A percentile compares a stretch with the other conserved stretches of the same genome.
Evolutionary conservation across 768 basidiomycete genomes (phyloP).

Genomic region (Dacryopinax spathularia): DNA sequence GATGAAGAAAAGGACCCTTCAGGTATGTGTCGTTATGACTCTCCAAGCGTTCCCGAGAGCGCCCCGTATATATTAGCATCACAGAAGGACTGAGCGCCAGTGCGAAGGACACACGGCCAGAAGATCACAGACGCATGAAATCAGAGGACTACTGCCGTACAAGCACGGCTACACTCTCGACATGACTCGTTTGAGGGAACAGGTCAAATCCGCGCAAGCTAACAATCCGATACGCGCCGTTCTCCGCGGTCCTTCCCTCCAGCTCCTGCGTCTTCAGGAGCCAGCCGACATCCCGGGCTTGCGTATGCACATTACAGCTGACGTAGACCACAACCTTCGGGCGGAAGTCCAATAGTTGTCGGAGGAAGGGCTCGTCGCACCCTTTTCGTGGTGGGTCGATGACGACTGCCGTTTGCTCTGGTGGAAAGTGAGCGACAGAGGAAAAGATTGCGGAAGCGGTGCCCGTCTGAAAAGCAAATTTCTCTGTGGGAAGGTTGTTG

Average conservation of each 20-base stretch:
- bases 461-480: constrained; percentile 55
- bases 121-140: too few species aligned
- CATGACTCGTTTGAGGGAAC: constrained; percentile 93
- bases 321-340: constrained; percentile 69
- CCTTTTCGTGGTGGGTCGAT: constrained; percentile 94
- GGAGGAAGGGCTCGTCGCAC: constrained; percentile 57
- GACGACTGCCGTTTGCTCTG: constrained; percentile 49
- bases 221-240: constrained; percentile 54
- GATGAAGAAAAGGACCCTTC: too few species aligned
- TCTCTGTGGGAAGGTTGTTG: constrained; percentile 42
- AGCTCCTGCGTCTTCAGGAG: constrained; percentile 38
- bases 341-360: constrained; percentile 59
- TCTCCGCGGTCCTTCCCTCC: constrained; percentile 23
- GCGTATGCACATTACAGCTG: constrained; percentile 89
- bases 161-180: constrained; percentile 49
- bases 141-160: not conserved
- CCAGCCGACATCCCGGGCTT: constrained; percentile 73
- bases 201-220: constrained; percentile 81
- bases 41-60: too few species aligned
- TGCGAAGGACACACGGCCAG: not conserved
- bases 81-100: too few species aligned
- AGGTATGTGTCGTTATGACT: too few species aligned
- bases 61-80: too few species aligned
- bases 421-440: constrained; percentile 49
- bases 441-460: constrained; percentile 79